phyloP scores from a whole-genome alignment of 2,329 filamentous ascomycete genomes.

The Fusarium vanettenii region DNA sequence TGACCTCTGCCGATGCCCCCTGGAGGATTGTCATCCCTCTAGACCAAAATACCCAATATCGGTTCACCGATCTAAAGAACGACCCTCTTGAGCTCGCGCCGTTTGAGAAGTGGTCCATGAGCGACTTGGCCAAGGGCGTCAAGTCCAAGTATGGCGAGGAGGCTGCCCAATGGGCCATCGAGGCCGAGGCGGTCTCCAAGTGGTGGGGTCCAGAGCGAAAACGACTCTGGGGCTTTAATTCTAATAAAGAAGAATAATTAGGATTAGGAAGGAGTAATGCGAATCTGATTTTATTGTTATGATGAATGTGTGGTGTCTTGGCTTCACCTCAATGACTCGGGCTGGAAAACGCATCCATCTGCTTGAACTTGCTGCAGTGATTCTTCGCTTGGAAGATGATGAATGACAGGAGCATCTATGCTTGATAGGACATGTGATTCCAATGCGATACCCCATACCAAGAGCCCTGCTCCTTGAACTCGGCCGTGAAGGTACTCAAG shows the following conservation, averaged over 20 bases:
- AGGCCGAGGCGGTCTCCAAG: slow-evolving; percentile 35
- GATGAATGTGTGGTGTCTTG: not conserved
- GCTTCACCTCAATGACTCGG: not conserved
- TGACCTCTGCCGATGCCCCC: slow-evolving; percentile 47
- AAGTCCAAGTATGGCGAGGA: slow-evolving; percentile 28
- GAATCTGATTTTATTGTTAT: not conserved
- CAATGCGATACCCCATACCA: not conserved
- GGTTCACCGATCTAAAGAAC: slow-evolving; percentile 46
- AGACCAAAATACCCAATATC: slow-evolving; percentile 46
- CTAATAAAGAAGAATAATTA: not conserved
- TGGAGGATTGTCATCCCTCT: slow-evolving; percentile 49
- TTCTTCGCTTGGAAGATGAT: not conserved
- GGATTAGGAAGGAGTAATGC: not conserved
- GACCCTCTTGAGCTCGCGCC: slow-evolving; percentile 46
- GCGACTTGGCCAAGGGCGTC: slow-evolving; percentile 35
- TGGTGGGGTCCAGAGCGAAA: slow-evolving; percentile 41
- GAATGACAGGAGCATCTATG: not conserved
- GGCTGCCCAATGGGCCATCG: slow-evolving; percentile 44
- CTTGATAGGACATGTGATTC: not conserved
- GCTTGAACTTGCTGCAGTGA: not conserved
- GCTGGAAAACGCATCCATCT: not conserved
- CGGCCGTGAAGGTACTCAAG: not conserved
- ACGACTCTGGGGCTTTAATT: slow-evolving; percentile 38
- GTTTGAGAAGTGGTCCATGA: slow-evolving; percentile 43
- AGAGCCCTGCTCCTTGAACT: not conserved